Evolutionary conservation across 2,329 filamentous ascomycete genomes (phyloP), one percentile per base, ranked within the genome.

Genomic region (Colletotrichum sublineola): DNA sequence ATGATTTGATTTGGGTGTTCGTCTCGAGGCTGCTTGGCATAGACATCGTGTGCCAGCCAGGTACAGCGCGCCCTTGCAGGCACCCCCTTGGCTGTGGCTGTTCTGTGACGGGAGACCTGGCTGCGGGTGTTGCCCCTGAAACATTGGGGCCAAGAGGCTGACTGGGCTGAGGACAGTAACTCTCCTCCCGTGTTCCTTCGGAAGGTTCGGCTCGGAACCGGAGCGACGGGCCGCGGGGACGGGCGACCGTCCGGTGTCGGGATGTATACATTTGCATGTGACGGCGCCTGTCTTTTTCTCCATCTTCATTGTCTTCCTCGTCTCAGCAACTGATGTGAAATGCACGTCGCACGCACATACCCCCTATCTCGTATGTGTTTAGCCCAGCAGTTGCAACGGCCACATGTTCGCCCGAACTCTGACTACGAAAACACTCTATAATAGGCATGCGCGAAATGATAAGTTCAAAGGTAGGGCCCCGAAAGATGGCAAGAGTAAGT

Each of bases 81-180:
- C 9, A 38, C 56, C 42, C 57, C 24, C 42, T 55, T 42, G n/a
- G 15, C 31, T 33, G 48, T 40, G 58, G 44, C 58, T 62, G 58
- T 50, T 20, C 33, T 31, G 58, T 31, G 44, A 62, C 58, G 58
- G 29, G n/a, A 48, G 46, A 50, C 36, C 42, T 62, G 52, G 15
- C 38, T 1, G 8, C 1, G n/a, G 56, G n/a, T 68, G n/a, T 68
- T 12, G 33, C 58, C 65, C 58, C 69, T 68, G 65, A 63, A 63
- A 53, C 65, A 44, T 8, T 38, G 20, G 52, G 57, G 44, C 56
- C n/a, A 57, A 52, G 65, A 65, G 65, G 69, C 46, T 40, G 69
- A 8, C 52, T 42, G 58, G 44, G 20, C 20, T 46, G 44, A 8
- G 20, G 65, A 29, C 36, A 1, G 46, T 31, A 18, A 14, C 46